Evolutionary conservation across 441 rosid species (phyloP), one percentile per base, ranked within the genome.

Genomic region (Erodium texanum): DNA sequence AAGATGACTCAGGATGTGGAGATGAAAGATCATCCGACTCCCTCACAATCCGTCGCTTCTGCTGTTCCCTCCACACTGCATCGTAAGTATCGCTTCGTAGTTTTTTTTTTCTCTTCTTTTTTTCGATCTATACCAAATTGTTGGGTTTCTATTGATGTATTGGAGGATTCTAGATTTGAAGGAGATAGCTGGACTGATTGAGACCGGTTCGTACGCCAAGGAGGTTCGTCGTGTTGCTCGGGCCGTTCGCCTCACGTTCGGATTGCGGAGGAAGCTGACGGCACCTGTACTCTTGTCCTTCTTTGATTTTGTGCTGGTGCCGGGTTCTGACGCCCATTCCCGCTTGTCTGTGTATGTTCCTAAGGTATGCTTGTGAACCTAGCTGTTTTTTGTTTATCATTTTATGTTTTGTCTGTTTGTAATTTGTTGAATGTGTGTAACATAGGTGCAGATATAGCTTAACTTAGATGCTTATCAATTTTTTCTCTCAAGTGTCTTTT

Each of bases 1-100:
- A 41, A 41, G 48, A 87, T 87, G 92, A 83, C 87, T 67, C 85
- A 81, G 71, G 88, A 85, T 69, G 81, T 85, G 24, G 92, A 78
- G 29, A 83, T 82, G 87, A 81, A 81, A 74, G 88, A 87, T 19
- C 72, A 74, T 20, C 77, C 78, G 2, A 81, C 83, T 41, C 84
- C 85, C 70, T 73, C 86, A n/a, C 81, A 82, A 12, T 82, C 89
- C 2, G 59, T 79, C 16, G 71, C 82, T 64, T 71, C 85, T 7
- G 67, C 84, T 18, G 62, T 77, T n/a, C 80, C 86, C 15, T 79
- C 85, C 27, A 76, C 80, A 7, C 66, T 81, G 72, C 88, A 77
- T 62, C 82, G 86, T 85, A 73, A 74, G 70, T 11, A 56, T 71
- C 69, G 1, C 67, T 74, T 27, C 29, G 29, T 70, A 3, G 64